These are phyloP conservation scores for Physaria fendleri DNA, from an alignment of 345 rosid genomes.

Conservation along the genomic window DNA sequence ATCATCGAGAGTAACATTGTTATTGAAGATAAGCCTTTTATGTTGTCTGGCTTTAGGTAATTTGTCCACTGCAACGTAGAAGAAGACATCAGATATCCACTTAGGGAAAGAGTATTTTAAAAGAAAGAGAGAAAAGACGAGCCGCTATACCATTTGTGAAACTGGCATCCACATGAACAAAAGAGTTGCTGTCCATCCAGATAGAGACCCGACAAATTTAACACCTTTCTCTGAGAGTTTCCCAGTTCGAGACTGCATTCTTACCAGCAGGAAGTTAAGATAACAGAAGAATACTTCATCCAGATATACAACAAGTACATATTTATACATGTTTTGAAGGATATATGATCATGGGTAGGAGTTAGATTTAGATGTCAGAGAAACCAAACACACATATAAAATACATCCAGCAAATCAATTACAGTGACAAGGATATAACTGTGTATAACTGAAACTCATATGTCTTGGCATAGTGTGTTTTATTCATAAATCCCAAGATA, in stretches of 20 bases:
- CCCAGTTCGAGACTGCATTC: slow-evolving; percentile 71
- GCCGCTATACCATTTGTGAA: slow-evolving; percentile 59
- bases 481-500: not conserved
- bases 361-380: not conserved
- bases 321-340: not conserved
- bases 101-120: not conserved
- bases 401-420: not conserved
- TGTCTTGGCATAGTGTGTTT: not conserved
- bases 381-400: not conserved
- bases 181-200: slow-evolving; percentile 97
- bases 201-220: slow-evolving; percentile 54
- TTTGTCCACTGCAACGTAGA: slow-evolving; percentile 75
- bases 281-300: not conserved
- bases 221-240: slow-evolving; percentile 63
- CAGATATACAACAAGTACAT: not conserved
- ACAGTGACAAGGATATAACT: not conserved
- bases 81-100: slow-evolving; percentile 11
- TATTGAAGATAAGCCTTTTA: slow-evolving; percentile 73
- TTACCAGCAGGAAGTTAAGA: slow-evolving; percentile 26
- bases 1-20: slow-evolving; percentile 87
- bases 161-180: slow-evolving; percentile 99
- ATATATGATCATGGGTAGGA: not conserved
- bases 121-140: not conserved
- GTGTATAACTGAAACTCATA: not conserved
- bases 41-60: slow-evolving; percentile 71